Evolutionary conservation across 352 stramenopile genomes (phyloP).

Genomic region (Ophiocytium majus): DNA sequence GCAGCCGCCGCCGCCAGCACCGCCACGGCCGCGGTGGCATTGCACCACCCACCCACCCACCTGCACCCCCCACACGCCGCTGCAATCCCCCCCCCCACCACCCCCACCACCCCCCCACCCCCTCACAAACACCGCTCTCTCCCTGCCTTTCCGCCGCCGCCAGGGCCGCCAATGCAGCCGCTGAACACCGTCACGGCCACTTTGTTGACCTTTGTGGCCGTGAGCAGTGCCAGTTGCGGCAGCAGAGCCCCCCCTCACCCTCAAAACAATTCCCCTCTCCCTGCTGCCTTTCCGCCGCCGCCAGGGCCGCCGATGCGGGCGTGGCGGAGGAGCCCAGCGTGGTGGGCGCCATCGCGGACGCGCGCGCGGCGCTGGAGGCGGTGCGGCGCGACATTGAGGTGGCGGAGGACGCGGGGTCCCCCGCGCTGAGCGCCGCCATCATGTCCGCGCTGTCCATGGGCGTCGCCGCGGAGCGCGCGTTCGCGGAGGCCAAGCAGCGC

Average conservation of each 20-base stretch:
- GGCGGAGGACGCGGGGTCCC: not conserved
- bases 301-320: not conserved
- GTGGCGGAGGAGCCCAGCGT: not conserved
- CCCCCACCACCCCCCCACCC: too few species aligned
- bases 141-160: too few species aligned
- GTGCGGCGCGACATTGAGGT: constrained; percentile 4
- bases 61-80: too few species aligned
- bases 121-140: too few species aligned
- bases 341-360: constrained; percentile 1
- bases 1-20: too few species aligned
- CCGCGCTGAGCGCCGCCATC: not conserved
- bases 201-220: not conserved
- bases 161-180: not conserved
- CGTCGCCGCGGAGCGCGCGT: not conserved
- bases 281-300: not conserved
- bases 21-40: too few species aligned
- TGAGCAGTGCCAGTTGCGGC: not conserved
- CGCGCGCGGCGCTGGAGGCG: not conserved
- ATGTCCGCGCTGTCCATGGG: not conserved
- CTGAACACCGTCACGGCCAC: not conserved
- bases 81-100: too few species aligned
- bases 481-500: constrained; percentile 8
- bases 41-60: too few species aligned
- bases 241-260: not conserved
- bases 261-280: not conserved